Evolutionary conservation across 2,329 filamentous ascomycete species (phyloP).

Genomic region (Aspergillus spinulosporus): DNA sequence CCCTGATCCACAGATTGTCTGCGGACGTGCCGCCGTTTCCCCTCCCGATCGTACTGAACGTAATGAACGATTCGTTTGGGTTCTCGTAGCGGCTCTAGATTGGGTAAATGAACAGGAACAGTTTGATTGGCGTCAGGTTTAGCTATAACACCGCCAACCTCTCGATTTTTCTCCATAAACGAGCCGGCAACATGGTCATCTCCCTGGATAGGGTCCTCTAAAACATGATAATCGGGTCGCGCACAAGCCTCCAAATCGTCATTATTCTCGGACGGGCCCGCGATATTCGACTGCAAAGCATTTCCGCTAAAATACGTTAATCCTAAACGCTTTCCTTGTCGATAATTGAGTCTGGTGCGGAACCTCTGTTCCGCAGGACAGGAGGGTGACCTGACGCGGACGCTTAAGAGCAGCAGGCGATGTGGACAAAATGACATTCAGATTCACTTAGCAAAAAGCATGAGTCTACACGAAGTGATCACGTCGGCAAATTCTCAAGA

Average conservation of each 20-base stretch:
- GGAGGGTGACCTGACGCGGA: constrained; percentile 29
- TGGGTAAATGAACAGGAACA: neutral
- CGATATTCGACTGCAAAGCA: constrained; percentile 16
- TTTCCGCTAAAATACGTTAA: constrained; percentile 17
- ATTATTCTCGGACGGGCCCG: neutral
- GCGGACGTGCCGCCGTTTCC: neutral
- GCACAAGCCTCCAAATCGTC: constrained; percentile 4
- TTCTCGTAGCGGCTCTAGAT: neutral
- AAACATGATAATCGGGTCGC: neutral
- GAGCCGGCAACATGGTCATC: neutral
- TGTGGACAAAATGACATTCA: constrained; percentile 41
- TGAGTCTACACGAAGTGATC: constrained; percentile 1
- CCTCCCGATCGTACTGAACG: neutral
- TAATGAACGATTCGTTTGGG: neutral
- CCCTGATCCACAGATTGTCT: constrained; percentile 18
- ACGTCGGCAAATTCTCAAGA: too few relatives aligned
- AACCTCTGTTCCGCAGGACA: constrained; percentile 21
- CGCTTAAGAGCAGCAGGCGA: constrained; percentile 31
- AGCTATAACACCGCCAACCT: neutral
- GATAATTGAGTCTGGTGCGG: constrained; percentile 26
- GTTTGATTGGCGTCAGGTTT: neutral
- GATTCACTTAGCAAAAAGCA: constrained; percentile 23
- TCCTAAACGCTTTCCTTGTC: constrained; percentile 16
- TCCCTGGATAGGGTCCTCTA: neutral
- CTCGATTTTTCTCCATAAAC: neutral